Base-by-base conservation (phyloP, 495 filamentous ascomycete species). In the Immersiella caudata region DNA sequence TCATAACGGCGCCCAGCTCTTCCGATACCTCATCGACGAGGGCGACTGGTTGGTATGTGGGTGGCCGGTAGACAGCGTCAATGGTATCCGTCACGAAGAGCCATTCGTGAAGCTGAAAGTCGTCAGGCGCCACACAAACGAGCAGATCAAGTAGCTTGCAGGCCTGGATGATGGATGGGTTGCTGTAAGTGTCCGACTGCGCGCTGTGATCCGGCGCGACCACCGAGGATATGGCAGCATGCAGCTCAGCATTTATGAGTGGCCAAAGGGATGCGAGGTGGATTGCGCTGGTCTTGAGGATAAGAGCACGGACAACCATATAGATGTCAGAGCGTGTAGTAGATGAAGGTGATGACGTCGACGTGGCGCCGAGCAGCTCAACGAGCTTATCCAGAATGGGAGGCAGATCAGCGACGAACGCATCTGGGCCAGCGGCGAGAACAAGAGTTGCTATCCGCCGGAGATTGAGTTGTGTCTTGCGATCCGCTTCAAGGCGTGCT, bases 101-200 rank as follows among this genome's bases (percentile, higher is more conserved):
- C 95, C 95, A 99, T 80, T 97, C 93, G 63, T 93, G 86, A 49
- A 97, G 83, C 75, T 98, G 95, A 77, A 97, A 99, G 73, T 98
- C 95, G 68, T 99, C 96, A 0, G 93, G 95, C 5, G 89, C 89
- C 20, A 92, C 82, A n/a, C 91, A 86, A 26, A 99, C 82, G 6
- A 99, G 80, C 24, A 90, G 81, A 66, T 97, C 96, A 7, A 99
- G 83, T 1, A 99, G 85, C 74, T 97, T 97, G 76, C 92, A 96
- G 1, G 93, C 94, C 75, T 97, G 94, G 49, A 98, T 81, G 25
- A 97, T 79, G 12, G 89, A 86, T 25, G 84, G 79, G 67, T 91
- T 87, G 72, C 86, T 93, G 78, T 92, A 95, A 18, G 86, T 89
- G 26, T 93, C 91, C n/a, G 81, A 78, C 0, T 81, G 73, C 1